These are phyloP conservation scores for Alternaria postmessia DNA, from an alignment of 2,329 filamentous ascomycete species.

Conservation along the genomic window DNA sequence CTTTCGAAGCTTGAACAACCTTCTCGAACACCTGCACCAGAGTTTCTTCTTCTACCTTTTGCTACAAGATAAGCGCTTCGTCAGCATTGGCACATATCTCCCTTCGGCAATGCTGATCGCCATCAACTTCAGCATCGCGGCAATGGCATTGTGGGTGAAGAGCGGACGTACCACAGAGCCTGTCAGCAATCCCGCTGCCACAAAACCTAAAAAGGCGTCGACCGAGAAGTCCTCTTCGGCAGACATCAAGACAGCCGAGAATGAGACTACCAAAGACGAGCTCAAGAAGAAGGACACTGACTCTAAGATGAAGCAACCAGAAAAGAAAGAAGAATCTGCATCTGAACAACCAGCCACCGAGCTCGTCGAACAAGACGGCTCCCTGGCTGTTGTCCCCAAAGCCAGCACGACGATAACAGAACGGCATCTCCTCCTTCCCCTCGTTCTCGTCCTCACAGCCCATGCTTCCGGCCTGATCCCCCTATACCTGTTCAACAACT, in stretches of 20 bases:
- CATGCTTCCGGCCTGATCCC: conserved; percentile 83
- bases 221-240: conserved; percentile 66
- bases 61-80: conserved; percentile 89
- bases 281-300: neutral
- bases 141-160: conserved; percentile 91
- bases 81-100: conserved; percentile 96
- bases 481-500: conserved; percentile 84
- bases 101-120: conserved; percentile 98
- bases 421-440: conserved; percentile 74
- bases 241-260: neutral
- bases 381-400: conserved; percentile 51
- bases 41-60: conserved; percentile 99
- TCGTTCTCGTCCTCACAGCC: conserved; percentile 73
- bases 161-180: conserved; percentile 64
- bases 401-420: conserved; percentile 58
- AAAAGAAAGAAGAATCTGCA: conserved; percentile 46
- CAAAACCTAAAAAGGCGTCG: conserved; percentile 19
- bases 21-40: conserved; percentile 95
- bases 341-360: conserved; percentile 19
- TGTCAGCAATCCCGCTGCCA: conserved; percentile 38
- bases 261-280: neutral
- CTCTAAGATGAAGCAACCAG: neutral
- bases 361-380: conserved; percentile 47
- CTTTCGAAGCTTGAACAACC: conserved; percentile 92
- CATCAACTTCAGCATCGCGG: conserved; percentile 93